phyloP scores from a whole-genome alignment of 305 asterid genomes.

The Solanum hybrid region DNA sequence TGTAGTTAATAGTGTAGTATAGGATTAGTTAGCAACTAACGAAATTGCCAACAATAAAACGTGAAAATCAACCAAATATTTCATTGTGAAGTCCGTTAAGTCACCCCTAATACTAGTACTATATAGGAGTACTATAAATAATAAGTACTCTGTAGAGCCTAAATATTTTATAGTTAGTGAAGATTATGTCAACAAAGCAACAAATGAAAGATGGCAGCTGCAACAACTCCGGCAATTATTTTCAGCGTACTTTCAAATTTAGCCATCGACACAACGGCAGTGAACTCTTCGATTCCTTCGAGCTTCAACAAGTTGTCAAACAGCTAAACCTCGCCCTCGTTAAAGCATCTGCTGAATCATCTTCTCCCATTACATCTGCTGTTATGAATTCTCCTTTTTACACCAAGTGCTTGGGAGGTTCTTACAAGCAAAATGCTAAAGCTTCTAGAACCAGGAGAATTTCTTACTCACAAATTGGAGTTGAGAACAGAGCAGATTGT shows the following conservation, averaged over 20 bases:
- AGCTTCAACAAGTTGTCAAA: conserved; percentile 43
- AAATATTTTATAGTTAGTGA: not conserved
- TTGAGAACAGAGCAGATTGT: not conserved
- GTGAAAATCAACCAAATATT: not conserved
- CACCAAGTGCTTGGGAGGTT: conserved; percentile 22
- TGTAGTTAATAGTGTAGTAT: not conserved
- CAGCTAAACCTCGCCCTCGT: conserved; percentile 47
- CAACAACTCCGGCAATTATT: conserved; percentile 5
- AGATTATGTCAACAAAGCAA: not conserved
- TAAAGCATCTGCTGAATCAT: conserved; percentile 28
- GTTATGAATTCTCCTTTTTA: conserved; percentile 15
- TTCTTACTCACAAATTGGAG: not conserved
- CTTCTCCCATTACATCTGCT: conserved; percentile 25
- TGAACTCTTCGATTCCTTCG: conserved; percentile 52
- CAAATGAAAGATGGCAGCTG: not conserved
- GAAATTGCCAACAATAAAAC: not conserved
- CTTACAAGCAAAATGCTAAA: conserved; percentile 29
- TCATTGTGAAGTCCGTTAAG: not conserved
- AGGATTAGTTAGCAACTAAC: not conserved
- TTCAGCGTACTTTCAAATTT: conserved; percentile 17
- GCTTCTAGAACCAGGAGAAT: conserved; percentile 23
- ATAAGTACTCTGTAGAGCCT: not conserved
- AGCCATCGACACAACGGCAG: conserved; percentile 33
- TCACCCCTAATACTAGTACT: not conserved
- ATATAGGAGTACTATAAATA: not conserved